Percentiles rank a stretch among this genome's conserved stretches.
Evolutionary conservation across 495 filamentous ascomycete genomes (phyloP).

Genomic region (Penicillium coprophilum): DNA sequence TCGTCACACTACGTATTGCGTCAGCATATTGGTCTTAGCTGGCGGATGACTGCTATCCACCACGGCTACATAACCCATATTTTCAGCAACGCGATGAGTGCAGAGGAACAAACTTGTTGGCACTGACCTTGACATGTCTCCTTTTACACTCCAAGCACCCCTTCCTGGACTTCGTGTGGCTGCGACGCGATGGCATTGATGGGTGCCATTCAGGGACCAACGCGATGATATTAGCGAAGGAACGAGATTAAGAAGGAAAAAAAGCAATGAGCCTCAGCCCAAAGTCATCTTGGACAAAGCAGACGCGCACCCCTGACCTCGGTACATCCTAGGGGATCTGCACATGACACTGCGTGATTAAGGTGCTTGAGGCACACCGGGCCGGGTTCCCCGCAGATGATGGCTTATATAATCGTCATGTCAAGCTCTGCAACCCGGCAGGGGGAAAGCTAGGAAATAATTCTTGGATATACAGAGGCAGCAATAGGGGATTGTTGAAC

Average conservation of each 20-base stretch:
- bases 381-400: background rate
- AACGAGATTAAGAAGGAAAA: background rate
- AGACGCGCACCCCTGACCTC: constrained; percentile 10
- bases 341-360: constrained; percentile 17
- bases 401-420: constrained; percentile 4
- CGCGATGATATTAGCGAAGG: background rate
- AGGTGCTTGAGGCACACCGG: background rate
- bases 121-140: constrained; percentile 40
- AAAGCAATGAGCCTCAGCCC: background rate
- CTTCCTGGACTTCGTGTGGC: constrained; percentile 41
- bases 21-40: constrained; percentile 4
- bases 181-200: constrained; percentile 32
- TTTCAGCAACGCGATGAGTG: background rate
- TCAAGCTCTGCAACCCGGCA: too few species aligned
- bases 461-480: too few species aligned
- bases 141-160: constrained; percentile 43
- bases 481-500: too few species aligned
- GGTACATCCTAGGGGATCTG: constrained; percentile 18
- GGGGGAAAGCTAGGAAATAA: too few species aligned
- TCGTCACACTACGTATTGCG: constrained; percentile 37
- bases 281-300: constrained; percentile 1
- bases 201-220: constrained; percentile 3
- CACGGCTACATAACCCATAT: background rate
- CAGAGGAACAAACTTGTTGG: background rate
- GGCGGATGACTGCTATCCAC: background rate